Percentiles rank a stretch among this genome's conserved stretches.
phyloP scores from a whole-genome alignment of 2,329 filamentous ascomycete genomes.

The Huntiella abstrusa region DNA sequence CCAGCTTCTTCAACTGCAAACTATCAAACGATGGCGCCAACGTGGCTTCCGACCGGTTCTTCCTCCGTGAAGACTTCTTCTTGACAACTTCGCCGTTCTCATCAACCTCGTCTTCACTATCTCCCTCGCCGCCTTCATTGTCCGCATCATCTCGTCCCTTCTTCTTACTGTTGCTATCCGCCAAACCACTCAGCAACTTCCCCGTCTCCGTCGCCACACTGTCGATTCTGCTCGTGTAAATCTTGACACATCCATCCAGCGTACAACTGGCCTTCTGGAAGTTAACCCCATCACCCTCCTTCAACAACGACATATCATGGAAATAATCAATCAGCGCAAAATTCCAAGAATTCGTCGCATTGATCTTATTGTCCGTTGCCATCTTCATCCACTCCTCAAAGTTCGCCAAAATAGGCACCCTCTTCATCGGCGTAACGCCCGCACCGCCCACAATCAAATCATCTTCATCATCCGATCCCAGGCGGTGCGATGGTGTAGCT shows the following conservation, averaged over 20 bases:
- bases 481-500: constrained; percentile 31
- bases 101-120: constrained; percentile 38
- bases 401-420: constrained; percentile 86
- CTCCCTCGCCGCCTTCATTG: constrained; percentile 37
- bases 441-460: constrained; percentile 49
- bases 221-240: constrained; percentile 95
- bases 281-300: constrained; percentile 92
- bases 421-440: constrained; percentile 86
- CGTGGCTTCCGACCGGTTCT: constrained; percentile 81
- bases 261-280: constrained; percentile 98
- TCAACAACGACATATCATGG: constrained; percentile 93
- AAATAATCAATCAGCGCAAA: constrained; percentile 99
- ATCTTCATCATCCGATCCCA: constrained; percentile 34
- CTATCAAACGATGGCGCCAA: constrained; percentile 75
- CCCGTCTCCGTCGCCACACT: constrained; percentile 96
- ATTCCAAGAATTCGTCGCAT: constrained; percentile 95
- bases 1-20: constrained; percentile 89
- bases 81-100: constrained; percentile 40
- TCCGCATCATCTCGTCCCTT: constrained; percentile 44
- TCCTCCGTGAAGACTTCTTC: constrained; percentile 50
- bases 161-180: constrained; percentile 65
- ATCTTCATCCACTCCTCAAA: constrained; percentile 99
- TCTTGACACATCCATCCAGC: constrained; percentile 94
- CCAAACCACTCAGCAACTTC: constrained; percentile 80
- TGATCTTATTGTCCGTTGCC: constrained; percentile 99